Percentiles rank a stretch among this genome's conserved stretches.
Conservation (phyloP, 768 basidiomycete genomes). For the Hericium rajendrae region DNA sequence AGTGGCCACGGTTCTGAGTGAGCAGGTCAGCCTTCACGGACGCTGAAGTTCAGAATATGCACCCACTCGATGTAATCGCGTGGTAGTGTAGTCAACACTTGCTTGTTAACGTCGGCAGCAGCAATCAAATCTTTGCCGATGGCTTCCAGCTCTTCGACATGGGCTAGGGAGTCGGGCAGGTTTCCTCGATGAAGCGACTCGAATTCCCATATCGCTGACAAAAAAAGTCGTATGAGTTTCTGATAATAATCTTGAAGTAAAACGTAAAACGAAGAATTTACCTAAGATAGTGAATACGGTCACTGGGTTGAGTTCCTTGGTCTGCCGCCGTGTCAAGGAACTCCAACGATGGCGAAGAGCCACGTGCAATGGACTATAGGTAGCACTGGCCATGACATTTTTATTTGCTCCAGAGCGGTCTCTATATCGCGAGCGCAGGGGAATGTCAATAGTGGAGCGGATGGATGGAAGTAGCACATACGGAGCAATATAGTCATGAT, state of each 20-base stretch:
- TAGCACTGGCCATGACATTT: constrained; percentile 46
- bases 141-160: constrained; percentile 48
- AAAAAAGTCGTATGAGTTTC: neutral
- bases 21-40: neutral
- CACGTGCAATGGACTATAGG: constrained; percentile 52
- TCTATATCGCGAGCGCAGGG: constrained; percentile 26
- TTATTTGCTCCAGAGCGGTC: constrained; percentile 54
- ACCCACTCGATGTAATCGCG: constrained; percentile 54
- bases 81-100: constrained; percentile 49
- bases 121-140: constrained; percentile 54
- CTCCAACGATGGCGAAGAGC: constrained; percentile 67
- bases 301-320: constrained; percentile 76
- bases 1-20: constrained; percentile 48
- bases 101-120: constrained; percentile 60
- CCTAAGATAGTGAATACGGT: constrained; percentile 66
- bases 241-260: too few species aligned
- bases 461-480: constrained; percentile 32
- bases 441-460: neutral
- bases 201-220: constrained; percentile 75
- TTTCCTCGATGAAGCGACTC: constrained; percentile 45
- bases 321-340: constrained; percentile 59
- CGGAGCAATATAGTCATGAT: constrained; percentile 81
- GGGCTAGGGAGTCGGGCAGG: constrained; percentile 43
- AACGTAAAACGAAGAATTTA: constrained; percentile 20
- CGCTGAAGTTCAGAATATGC: neutral